Evolutionary conservation across 2,329 filamentous ascomycete genomes (phyloP), one percentile per base, ranked within the genome.

Genomic region (Nothopassalora personata): DNA sequence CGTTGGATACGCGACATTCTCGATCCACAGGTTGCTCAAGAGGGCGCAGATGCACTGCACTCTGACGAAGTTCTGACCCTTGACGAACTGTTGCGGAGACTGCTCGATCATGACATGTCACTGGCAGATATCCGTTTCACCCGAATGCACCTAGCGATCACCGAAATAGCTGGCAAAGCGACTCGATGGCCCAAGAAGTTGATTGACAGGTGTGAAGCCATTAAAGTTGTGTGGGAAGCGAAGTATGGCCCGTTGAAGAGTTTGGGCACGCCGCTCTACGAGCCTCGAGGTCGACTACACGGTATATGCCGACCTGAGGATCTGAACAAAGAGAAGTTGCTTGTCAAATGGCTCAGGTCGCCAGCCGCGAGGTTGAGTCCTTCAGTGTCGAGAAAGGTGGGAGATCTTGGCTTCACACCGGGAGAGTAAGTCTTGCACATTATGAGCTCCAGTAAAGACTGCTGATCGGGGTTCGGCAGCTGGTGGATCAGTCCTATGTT

Each of bases 401-500:
- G 78, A 5, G 65, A 72, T 60, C 61, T 80, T n/a, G 76, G 76
- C 0, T 81, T 81, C 58, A 69, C 60, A n/a, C 70, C 77, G 57
- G 79, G 79, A 68, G 70, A 74, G 78, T 80, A 60, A 67, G 76
- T 73, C 0, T 19, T 1, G 8, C n/a, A 31, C 4, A 34, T 18
- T 19, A 2, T 11, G 28, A 28, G 30, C 30, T 28, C n/a, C 13
- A 5, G 6, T n/a, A 10, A 34, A 10, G 4, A 18, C 11, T 34
- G 18, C 49, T 54, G 13, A 39, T 43, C 10, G 58, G 15, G 28
- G 49, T 19, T 10, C 43, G 18, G 19, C 47, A 80, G 78, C 30
- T 81, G 79, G 79, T 81, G 79, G 79, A 77, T 81, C 62, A 78
- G 74, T 53, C 63, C 75, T 27, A 66, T 79, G 13, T 80, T 80